A percentile compares a stretch with the other conserved stretches of the same genome.
Evolutionary conservation across 1,139 yeast genomes (phyloP).

Genomic region (Protomyces lactucae-debilis): DNA sequence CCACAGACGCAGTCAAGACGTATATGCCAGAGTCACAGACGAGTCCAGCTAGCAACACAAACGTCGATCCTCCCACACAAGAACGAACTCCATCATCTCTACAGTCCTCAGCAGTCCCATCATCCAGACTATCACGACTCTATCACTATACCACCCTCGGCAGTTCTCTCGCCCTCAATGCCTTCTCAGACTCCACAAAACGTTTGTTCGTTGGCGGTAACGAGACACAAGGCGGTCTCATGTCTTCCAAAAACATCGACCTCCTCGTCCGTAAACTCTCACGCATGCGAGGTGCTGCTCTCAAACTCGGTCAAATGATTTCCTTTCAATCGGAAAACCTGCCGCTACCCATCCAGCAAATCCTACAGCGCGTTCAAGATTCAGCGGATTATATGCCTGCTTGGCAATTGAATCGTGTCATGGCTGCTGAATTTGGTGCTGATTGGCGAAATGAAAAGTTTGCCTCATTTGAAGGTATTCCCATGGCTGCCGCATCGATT

Average conservation of each 20-base stretch:
- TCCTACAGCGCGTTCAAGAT: slow-evolving; percentile 80
- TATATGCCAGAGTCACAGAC: neutral
- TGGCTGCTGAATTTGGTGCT: slow-evolving; percentile 66
- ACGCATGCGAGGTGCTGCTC: slow-evolving; percentile 97
- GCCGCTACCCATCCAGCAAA: slow-evolving; percentile 78
- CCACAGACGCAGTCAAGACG: neutral
- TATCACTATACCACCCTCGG: slow-evolving; percentile 92
- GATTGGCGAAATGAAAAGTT: slow-evolving; percentile 66
- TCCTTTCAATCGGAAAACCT: slow-evolving; percentile 76
- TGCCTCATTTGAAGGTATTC: slow-evolving; percentile 73
- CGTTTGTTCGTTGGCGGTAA: slow-evolving; percentile 51
- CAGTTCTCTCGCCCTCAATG: slow-evolving; percentile 84
- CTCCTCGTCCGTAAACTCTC: slow-evolving; percentile 80
- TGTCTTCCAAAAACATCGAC: slow-evolving; percentile 80
- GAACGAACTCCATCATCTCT: neutral
- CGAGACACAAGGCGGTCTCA: slow-evolving; percentile 52
- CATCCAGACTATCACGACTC: slow-evolving; percentile 75
- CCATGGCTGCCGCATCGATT: slow-evolving; percentile 95
- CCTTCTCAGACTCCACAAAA: slow-evolving; percentile 70
- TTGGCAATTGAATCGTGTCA: slow-evolving; percentile 73
- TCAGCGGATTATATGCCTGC: slow-evolving; percentile 97
- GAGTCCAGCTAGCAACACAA: neutral
- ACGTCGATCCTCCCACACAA: neutral
- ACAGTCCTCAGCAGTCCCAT: slow-evolving; percentile 49
- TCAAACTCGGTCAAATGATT: slow-evolving; percentile 90